Base-by-base conservation (phyloP, 2,329 filamentous ascomycete species). In the Colletotrichum sansevieriae region DNA sequence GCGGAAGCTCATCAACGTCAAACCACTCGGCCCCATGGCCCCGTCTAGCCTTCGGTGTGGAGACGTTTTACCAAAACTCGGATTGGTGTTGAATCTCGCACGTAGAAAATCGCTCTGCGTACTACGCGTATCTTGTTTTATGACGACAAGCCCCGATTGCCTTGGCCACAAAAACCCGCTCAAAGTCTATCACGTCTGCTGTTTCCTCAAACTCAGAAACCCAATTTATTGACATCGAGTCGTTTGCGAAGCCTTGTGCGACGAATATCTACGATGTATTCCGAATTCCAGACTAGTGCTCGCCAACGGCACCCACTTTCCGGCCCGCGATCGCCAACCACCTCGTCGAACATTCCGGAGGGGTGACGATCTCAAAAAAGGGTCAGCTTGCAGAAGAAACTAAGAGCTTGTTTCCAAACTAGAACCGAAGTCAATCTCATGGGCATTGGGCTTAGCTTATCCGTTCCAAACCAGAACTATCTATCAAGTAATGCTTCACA, bases 11-110 rank as follows among this genome's bases (percentile, higher is more conserved):
- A 60, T 65, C 41, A 69, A 69, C 49, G 56, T 61, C 62, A 69
- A 66, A 69, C 65, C 39, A 3, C 25, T 63, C 65, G 47, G 62
- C 61, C 61, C 61, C 65, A 65, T 47, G 55, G 47, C 41, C 20
- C 54, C 37, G 49, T 43, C 49, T 60, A 65, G 65, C 33, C 47
- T 54, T 55, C 49, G 49, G 25, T 35, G 63, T 65, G 55, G 49
- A 68, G 44, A 39, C n/a, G 18, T 7, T 18, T 56, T 41, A 51
- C 43, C 49, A 60, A 55, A 59, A 25, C 25, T 25, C 5, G 25
- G 25, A 4, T 25, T 25, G 25, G 25, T 5, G 3, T 25, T 25
- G 25, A 25, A 5, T 33, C 25, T 55, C 13, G 46, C 15, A 6
- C 18, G 18, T 18, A 18, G 2, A 54, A 10, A 49, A 55, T 2